These are phyloP conservation scores for Exobasidium cylindrosporum DNA, from an alignment of 1,284 basidiomycete species.

Conservation along the genomic window DNA sequence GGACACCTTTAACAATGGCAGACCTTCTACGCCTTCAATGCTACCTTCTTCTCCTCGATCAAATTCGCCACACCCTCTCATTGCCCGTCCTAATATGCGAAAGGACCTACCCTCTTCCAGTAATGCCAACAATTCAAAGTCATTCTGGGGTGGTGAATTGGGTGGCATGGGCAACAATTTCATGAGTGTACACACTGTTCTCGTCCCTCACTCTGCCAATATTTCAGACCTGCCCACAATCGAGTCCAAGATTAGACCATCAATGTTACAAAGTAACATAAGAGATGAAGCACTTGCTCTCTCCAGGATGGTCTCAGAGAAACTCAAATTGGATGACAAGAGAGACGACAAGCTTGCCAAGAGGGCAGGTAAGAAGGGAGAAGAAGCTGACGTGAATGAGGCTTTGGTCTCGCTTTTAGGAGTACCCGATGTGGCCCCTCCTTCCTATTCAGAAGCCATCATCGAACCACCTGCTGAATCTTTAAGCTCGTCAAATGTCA, in stretches of 20 bases:
- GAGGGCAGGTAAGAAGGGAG: neutral
- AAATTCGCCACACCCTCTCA: conserved; percentile 26
- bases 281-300: neutral
- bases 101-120: conserved; percentile 28
- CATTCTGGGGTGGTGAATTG: conserved; percentile 35
- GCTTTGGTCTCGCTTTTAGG: neutral
- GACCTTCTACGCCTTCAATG: conserved; percentile 27
- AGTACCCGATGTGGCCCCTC: neutral
- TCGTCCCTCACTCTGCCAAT: neutral
- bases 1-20: conserved; percentile 15
- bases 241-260: neutral
- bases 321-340: neutral
- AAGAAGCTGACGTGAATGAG: neutral
- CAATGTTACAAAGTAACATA: neutral
- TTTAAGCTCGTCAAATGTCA: no score
- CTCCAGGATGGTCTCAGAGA: neutral
- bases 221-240: neutral
- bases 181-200: conserved; percentile 18
- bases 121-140: neutral
- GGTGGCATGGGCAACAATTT: conserved; percentile 25
- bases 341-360: neutral
- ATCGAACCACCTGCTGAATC: neutral
- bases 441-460: conserved; percentile 1
- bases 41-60: conserved; percentile 29
- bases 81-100: conserved; percentile 35